Evolutionary conservation across 176 grass and related monocot species (phyloP).

Genomic region (Puccinellia tenuiflora): DNA sequence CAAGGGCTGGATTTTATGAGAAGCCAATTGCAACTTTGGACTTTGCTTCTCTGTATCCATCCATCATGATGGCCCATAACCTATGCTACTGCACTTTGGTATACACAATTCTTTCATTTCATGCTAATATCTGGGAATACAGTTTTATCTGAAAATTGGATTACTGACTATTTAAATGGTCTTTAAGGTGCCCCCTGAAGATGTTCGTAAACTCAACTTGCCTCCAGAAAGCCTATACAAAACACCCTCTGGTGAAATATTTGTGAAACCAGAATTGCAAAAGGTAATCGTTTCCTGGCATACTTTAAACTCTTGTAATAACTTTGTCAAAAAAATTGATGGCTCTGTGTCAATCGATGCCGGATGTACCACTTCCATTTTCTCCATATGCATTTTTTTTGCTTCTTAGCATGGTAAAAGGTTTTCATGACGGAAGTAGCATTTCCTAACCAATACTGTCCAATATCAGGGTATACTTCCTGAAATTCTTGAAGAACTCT

Average conservation of each 20-base stretch:
- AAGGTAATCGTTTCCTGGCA: slow-evolving; percentile 54
- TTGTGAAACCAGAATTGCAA: slow-evolving; percentile 89
- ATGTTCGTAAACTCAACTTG: slow-evolving; percentile 71
- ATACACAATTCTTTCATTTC: slow-evolving; percentile 24
- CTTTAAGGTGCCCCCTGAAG: slow-evolving; percentile 86
- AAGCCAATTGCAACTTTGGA: slow-evolving; percentile 98
- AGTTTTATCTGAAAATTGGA: slow-evolving; percentile 28
- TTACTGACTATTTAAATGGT: slow-evolving; percentile 13
- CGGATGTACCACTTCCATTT: neutral
- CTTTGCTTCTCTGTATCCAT: slow-evolving; percentile 99
- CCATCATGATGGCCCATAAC: slow-evolving; percentile 99
- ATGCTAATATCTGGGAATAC: neutral
- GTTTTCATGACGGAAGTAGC: neutral
- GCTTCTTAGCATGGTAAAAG: slow-evolving; percentile 1
- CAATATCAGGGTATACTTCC: slow-evolving; percentile 90
- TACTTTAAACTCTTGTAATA: neutral
- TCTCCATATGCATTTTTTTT: neutral
- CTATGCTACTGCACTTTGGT: slow-evolving; percentile 99
- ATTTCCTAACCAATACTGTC: slow-evolving; percentile 21
- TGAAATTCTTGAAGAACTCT: slow-evolving; percentile 95
- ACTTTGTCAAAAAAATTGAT: neutral
- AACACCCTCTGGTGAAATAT: slow-evolving; percentile 95
- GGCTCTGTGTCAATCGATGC: neutral
- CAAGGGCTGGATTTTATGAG: slow-evolving; percentile 96
- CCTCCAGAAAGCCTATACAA: slow-evolving; percentile 75